Percentiles rank a stretch among this genome's conserved stretches.
These are phyloP conservation scores for Beauveria scarabaeidicola DNA, from an alignment of 2,329 filamentous ascomycete species.

Conservation along the genomic window DNA sequence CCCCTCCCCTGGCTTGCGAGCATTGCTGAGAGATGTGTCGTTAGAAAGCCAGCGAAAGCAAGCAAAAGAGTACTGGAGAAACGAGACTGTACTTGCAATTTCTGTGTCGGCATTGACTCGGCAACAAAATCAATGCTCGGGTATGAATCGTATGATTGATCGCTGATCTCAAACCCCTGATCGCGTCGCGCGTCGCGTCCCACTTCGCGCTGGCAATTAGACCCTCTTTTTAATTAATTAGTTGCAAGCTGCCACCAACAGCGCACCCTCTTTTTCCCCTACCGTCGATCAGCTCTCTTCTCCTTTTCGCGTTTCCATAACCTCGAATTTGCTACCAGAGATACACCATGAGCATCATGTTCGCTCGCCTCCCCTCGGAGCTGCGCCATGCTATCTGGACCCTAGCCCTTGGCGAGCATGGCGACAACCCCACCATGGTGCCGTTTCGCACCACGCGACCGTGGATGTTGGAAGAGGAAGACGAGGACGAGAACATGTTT, in stretches of 20 bases:
- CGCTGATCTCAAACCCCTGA: background rate
- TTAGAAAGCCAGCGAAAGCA: no score
- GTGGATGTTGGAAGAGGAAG: background rate
- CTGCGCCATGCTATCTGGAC: slow-evolving; percentile 20
- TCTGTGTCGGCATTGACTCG: background rate
- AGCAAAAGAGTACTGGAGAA: no score
- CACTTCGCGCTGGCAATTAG: background rate
- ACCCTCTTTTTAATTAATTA: background rate
- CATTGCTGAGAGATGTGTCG: no score
- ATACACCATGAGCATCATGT: slow-evolving; percentile 11
- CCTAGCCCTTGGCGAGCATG: slow-evolving; percentile 9
- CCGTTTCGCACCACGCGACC: slow-evolving; percentile 10
- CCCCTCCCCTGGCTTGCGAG: no score
- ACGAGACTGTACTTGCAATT: background rate
- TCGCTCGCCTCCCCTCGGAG: slow-evolving; percentile 18
- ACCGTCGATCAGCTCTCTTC: background rate
- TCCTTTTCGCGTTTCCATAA: background rate
- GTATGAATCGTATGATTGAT: background rate
- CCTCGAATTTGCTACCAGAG: background rate
- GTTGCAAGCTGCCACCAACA: background rate
- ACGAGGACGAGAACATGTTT: background rate
- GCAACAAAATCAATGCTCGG: background rate
- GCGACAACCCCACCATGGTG: slow-evolving; percentile 15
- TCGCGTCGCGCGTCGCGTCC: slow-evolving; percentile 3
- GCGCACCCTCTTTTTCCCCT: background rate